These are phyloP conservation scores for Rusavskia elegans DNA, from an alignment of 495 filamentous ascomycete genomes.

Conservation along the genomic window DNA sequence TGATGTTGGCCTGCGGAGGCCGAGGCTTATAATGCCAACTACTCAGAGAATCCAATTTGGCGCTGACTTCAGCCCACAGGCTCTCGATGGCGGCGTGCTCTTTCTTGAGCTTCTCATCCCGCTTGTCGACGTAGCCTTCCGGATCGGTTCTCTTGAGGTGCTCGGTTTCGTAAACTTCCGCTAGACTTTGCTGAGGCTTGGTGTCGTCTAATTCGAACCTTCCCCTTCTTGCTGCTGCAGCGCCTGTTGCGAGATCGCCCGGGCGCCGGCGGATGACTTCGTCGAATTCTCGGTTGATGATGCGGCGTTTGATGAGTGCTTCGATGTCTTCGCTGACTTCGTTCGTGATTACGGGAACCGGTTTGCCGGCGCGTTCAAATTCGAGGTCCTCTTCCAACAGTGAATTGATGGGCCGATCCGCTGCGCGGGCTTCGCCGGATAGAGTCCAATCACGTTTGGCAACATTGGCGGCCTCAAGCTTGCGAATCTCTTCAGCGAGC, in stretches of 20 bases:
- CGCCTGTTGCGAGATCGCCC: conserved; percentile 39
- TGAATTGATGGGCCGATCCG: conserved; percentile 73
- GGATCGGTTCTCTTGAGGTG: conserved; percentile 66
- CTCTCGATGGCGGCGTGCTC: conserved; percentile 74
- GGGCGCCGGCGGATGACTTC: conserved; percentile 78
- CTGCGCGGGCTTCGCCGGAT: conserved; percentile 72
- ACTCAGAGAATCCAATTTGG: conserved; percentile 71
- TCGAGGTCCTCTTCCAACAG: conserved; percentile 90
- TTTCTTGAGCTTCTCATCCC: conserved; percentile 63
- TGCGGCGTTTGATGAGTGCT: conserved; percentile 84
- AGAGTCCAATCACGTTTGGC: conserved; percentile 87
- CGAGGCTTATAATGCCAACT: conserved; percentile 95
- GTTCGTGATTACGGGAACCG: conserved; percentile 84
- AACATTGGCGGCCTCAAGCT: conserved; percentile 75
- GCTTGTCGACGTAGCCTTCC: conserved; percentile 59
- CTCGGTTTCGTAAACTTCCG: conserved; percentile 88
- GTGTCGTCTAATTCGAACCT: conserved; percentile 70
- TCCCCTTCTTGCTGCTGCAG: conserved; percentile 40
- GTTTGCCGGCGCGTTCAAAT: conserved; percentile 91
- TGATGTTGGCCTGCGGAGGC: conserved; percentile 58
- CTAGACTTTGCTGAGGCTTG: conserved; percentile 72
- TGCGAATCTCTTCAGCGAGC: conserved; percentile 75
- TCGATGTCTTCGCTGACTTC: conserved; percentile 88
- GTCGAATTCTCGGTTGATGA: conserved; percentile 82
- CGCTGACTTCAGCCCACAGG: conserved; percentile 69